phyloP scores from a whole-genome alignment of 169 alveolate species.

The Miamiensis avidus region DNA sequence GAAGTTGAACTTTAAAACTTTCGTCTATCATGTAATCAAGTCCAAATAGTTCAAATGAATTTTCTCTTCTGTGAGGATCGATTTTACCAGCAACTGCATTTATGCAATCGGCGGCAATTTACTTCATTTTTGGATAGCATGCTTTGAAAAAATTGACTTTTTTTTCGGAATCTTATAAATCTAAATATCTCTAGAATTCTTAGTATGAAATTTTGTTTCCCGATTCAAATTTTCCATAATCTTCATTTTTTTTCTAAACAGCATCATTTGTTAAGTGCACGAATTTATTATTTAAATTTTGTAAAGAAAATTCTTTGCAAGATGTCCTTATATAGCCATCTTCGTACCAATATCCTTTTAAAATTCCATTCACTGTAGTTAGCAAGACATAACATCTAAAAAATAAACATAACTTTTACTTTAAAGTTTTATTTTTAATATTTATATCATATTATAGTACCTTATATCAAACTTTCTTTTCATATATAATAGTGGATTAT shows the following conservation, averaged over 20 bases:
- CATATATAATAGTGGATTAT: constrained; percentile 74
- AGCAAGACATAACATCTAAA: constrained; percentile 56
- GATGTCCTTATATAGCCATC: constrained; percentile 81
- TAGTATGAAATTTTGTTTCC: constrained; percentile 78
- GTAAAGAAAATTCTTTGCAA: constrained; percentile 64
- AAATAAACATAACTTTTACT: too few relatives aligned
- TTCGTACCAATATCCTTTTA: constrained; percentile 61
- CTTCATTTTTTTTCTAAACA: constrained; percentile 71
- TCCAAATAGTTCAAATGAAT: constrained; percentile 79
- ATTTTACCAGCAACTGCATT: constrained; percentile 62
- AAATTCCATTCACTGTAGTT: constrained; percentile 53
- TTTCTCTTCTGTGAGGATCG: constrained; percentile 63
- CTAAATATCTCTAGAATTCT: constrained; percentile 74
- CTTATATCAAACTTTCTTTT: constrained; percentile 83
- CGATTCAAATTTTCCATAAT: constrained; percentile 78
- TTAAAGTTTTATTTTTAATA: too few relatives aligned
- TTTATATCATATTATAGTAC: neutral
- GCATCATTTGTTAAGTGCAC: constrained; percentile 85
- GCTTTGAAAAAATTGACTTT: constrained; percentile 65
- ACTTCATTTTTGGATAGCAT: constrained; percentile 69
- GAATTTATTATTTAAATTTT: constrained; percentile 59
- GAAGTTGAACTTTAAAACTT: constrained; percentile 73
- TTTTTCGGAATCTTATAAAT: constrained; percentile 33
- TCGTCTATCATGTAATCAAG: constrained; percentile 84
- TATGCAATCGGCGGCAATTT: constrained; percentile 49